Evolutionary conservation across 1,284 basidiomycete species (phyloP), one percentile per base, ranked within the genome.

Genomic region (Phellopilus nigrolimitatus): DNA sequence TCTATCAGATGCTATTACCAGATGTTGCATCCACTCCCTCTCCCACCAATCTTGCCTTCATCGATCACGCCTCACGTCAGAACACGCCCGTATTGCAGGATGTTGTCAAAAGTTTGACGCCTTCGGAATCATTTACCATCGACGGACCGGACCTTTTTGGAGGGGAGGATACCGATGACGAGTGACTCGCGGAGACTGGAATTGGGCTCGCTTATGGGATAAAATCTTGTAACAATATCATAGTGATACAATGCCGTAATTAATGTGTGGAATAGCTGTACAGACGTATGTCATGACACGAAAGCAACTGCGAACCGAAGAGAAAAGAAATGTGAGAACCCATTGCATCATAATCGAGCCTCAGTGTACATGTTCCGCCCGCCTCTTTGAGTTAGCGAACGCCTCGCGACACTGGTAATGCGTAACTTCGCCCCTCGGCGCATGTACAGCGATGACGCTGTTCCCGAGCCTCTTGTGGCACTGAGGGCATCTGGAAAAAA

Each of bases 381-480:
- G 75, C 45, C 74, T 76, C 53, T 85, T 62, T 61, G 73, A 77
- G 47, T 67, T 71, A 12, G 86, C 75, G 66, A 94, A 94, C 1
- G 76, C 75, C 63, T 95, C 92, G 34, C 91, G 84, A 65, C 93
- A 97, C 59, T 94, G 89, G 64, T 95, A 91, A 69, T 95, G 93
- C 0, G 92, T 95, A 1, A 95, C 93, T 65, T 95, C 89, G 3
- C 93, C 93, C 46, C 91, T 76, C 56, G 93, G 94, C 13, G 85
- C 75, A 71, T 95, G 94, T 0, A 98, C 92, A 0, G 95, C 92
- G 60, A 99, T 93, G 33, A 97, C 94, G 55, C 91, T 95, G 59
- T 86, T 88, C 0, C 97, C 97, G 24, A 99, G 72, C 17, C 95
- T 80, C 63, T 98, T 98, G 64, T 95, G 88, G 66, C 95, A 99